Base-by-base conservation (phyloP, 225 moss, liverwort and hornwort species). In the Climacium dendroides region DNA sequence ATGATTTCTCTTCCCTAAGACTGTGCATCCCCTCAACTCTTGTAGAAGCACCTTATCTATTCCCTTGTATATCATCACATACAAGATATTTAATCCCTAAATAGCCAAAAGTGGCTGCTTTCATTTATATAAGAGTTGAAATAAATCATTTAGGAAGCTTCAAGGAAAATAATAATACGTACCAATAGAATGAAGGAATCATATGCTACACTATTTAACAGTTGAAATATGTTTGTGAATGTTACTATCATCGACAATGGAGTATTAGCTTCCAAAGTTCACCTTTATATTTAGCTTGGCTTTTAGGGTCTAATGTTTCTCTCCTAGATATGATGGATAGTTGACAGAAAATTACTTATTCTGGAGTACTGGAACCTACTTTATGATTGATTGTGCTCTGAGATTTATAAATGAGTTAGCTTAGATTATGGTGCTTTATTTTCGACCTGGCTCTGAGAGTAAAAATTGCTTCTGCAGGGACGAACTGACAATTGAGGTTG, bases 401-500 rank as follows among this genome's bases (percentile, higher is more conserved):
- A 52, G 57, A 30, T 45, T 13, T 7, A 85, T 57, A 11, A 15
- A 29, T 16, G 29, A 48, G 37, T 45, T 47, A 11, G 45, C 47
- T 70, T 43, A 25, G 66, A 62, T 76, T 29, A 16, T 81, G 41
- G 8, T 78, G 55, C 48, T 53, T 74, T 32, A 55, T 85, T 61
- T 81, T 74, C 58, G 61, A 65, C 39, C 22, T 71, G 48, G 6
- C 48, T 83, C 72, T 64, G 37, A 82, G 4, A n/a, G 65, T 66
- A n/a, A 64, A 53, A 45, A n/a, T 30, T 67, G 28, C 47, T 81
- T 85, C 23, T 92, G 90, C 89, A 98, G 98, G 91, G 96, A 98
- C 83, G 98, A 98, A 86, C 91, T 98, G 83, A 93, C 95, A 74
- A 89, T 97, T 79, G 91, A 91, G 45, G 98, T 98, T 74, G 91